phyloP scores from a whole-genome alignment of 371 early-diverging fungal species.

The Saksenaea oblongispora region DNA sequence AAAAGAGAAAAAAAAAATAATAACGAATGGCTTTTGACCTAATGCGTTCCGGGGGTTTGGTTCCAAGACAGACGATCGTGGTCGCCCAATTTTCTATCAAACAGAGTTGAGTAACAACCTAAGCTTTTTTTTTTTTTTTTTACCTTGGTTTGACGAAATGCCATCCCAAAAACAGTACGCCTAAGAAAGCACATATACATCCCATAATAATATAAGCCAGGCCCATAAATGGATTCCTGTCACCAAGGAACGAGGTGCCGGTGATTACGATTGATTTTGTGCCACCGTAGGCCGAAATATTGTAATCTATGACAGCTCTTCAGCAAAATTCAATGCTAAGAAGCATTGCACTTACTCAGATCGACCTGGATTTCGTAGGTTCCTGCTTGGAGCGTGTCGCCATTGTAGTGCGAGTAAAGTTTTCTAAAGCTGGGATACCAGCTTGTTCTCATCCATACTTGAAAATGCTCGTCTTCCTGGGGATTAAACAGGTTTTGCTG shows the following conservation, averaged over 20 bases:
- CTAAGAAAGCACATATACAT: constrained; percentile 82
- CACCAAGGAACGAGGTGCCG: constrained; percentile 93
- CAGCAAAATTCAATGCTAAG: background rate
- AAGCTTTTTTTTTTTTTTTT: constrained; percentile 6
- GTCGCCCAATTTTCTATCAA: constrained; percentile 88
- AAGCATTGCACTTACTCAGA: constrained; percentile 40
- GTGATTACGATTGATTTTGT: constrained; percentile 94
- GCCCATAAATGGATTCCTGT: constrained; percentile 95
- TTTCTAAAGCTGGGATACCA: constrained; percentile 92
- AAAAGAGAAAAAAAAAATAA: background rate
- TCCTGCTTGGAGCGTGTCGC: constrained; percentile 49
- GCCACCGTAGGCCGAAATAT: constrained; percentile 83
- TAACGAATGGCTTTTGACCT: background rate
- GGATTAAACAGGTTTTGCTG: constrained; percentile 55
- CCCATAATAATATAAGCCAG: constrained; percentile 93
- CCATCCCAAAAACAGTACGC: constrained; percentile 83
- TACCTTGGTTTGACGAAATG: constrained; percentile 92
- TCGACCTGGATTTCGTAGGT: constrained; percentile 57
- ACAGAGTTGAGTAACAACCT: background rate
- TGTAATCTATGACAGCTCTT: constrained; percentile 64
- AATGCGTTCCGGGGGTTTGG: constrained; percentile 41
- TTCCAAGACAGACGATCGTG: constrained; percentile 97
- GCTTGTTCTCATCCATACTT: constrained; percentile 95
- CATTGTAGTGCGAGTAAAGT: constrained; percentile 72
- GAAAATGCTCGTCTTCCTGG: constrained; percentile 79